A percentile compares a stretch with the other conserved stretches of the same genome.
phyloP scores from a whole-genome alignment of 163 green algal genomes.

The Scenedesmus sp. region DNA sequence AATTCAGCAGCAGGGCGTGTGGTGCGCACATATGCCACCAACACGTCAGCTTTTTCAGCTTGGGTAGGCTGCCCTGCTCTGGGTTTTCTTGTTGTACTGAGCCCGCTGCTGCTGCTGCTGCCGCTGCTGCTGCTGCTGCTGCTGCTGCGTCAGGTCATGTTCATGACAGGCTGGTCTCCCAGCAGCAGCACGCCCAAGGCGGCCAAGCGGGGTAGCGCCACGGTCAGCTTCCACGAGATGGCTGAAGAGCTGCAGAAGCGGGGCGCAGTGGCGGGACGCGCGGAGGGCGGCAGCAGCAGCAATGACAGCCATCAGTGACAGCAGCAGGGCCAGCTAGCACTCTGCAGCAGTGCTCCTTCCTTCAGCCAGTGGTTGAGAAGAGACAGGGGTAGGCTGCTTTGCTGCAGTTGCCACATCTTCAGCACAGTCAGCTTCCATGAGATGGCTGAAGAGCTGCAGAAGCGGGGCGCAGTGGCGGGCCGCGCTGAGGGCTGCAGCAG shows the following conservation, averaged over 20 bases:
- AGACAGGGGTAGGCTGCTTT: not conserved
- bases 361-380: not conserved
- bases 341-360: not conserved
- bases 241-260: conserved; percentile 39
- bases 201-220: conserved; percentile 81
- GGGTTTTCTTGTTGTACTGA: not conserved
- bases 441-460: conserved; percentile 24
- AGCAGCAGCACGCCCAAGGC: conserved; percentile 80
- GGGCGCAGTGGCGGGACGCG: conserved; percentile 21
- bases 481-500: not conserved
- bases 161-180: conserved; percentile 95
- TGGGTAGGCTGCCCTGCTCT: no score
- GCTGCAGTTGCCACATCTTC: no score
- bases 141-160: conserved; percentile 86
- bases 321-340: not conserved
- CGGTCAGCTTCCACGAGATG: conserved; percentile 84
- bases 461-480: not conserved
- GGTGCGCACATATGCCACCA: no score
- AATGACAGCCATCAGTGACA: not conserved
- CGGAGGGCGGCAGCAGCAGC: not conserved
- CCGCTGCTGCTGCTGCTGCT: conserved; percentile 19
- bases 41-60: no score
- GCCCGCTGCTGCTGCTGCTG: conserved; percentile 18
- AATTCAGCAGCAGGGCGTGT: no score
- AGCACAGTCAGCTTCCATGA: conserved; percentile 71